These are phyloP conservation scores for Mycena epipterygia DNA, from an alignment of 768 basidiomycete genomes.

Conservation along the genomic window DNA sequence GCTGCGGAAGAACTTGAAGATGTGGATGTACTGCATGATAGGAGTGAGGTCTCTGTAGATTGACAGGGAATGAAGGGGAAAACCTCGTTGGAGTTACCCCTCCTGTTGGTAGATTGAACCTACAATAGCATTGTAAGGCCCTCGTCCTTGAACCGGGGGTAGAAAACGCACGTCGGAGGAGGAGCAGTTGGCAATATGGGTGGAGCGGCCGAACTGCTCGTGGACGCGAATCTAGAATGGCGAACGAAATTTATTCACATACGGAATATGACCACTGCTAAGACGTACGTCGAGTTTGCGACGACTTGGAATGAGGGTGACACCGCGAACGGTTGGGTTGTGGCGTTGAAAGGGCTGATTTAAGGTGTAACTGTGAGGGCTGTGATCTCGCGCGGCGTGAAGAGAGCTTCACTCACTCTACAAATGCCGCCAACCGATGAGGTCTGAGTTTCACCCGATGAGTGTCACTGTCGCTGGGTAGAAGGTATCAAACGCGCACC, in stretches of 20 bases:
- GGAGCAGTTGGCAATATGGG: background rate
- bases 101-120: background rate
- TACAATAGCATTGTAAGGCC: background rate
- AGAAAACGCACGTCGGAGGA: slow-evolving; percentile 1
- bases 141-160: background rate
- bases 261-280: background rate
- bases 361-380: slow-evolving; percentile 2
- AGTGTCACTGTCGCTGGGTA: slow-evolving; percentile 2
- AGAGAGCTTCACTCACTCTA: slow-evolving; percentile 10
- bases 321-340: slow-evolving; percentile 13
- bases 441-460: background rate
- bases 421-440: slow-evolving; percentile 19
- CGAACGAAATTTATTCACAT: background rate
- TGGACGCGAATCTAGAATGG: background rate
- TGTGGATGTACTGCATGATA: slow-evolving; percentile 6
- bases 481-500: slow-evolving; percentile 12
- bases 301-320: slow-evolving; percentile 16
- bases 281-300: slow-evolving; percentile 9
- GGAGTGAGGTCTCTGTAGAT: slow-evolving; percentile 4
- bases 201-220: background rate
- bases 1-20: background rate
- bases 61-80: background rate
- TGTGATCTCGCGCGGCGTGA: background rate
- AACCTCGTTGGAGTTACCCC: background rate
- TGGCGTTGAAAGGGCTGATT: slow-evolving; percentile 12